These are phyloP conservation scores for Oryza glaberrima DNA, from an alignment of 176 grass and related monocot species.

Conservation along the genomic window DNA sequence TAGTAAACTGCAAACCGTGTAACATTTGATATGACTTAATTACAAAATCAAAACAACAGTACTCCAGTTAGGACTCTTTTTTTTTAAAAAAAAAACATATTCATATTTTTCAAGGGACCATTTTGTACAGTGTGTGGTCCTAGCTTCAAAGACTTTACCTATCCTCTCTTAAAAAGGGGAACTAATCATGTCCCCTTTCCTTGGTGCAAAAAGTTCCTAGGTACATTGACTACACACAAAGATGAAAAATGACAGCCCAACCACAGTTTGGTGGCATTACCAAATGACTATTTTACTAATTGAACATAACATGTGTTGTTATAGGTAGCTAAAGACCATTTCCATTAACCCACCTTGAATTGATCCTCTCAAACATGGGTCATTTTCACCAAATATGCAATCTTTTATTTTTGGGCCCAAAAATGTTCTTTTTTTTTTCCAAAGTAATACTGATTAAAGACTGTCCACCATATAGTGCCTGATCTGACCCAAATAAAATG, in stretches of 20 bases:
- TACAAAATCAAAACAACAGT: background rate
- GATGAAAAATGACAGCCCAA: slow-evolving; percentile 49
- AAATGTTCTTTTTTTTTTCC: background rate
- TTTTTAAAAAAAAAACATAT: background rate
- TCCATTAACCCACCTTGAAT: background rate
- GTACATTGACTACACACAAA: slow-evolving; percentile 28
- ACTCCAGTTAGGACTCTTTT: background rate
- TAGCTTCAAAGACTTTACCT: background rate
- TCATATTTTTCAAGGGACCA: background rate
- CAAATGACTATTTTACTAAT: background rate
- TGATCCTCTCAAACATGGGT: slow-evolving; percentile 15
- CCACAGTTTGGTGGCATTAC: slow-evolving; percentile 22
- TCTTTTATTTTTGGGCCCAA: background rate
- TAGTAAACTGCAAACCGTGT: background rate
- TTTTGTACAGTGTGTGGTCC: background rate
- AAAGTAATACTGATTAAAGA: background rate
- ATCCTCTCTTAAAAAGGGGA: background rate
- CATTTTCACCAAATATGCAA: slow-evolving; percentile 30
- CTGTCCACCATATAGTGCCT: background rate
- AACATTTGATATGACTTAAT: background rate
- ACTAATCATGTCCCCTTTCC: background rate
- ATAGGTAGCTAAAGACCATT: background rate
- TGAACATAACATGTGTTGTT: background rate
- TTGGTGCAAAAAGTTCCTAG: slow-evolving; percentile 1
- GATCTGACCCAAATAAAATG: slow-evolving; percentile 9